A percentile compares a stretch with the other conserved stretches of the same genome.
These are phyloP conservation scores for Beverwykella pulmonaria DNA, from an alignment of 495 filamentous ascomycete species.

Conservation along the genomic window DNA sequence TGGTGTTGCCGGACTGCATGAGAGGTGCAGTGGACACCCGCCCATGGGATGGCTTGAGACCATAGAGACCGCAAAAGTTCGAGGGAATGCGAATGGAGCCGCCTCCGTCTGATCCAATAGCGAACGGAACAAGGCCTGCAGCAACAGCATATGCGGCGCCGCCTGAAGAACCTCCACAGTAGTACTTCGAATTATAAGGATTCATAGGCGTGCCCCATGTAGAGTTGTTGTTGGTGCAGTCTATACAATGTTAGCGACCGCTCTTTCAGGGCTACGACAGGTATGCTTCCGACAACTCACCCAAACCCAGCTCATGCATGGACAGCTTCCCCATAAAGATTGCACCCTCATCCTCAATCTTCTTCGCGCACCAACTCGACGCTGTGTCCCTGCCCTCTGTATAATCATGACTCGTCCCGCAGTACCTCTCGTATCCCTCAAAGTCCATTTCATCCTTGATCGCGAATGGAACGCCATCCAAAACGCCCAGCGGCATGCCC, in stretches of 20 bases:
- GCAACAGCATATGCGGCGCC: constrained; percentile 79
- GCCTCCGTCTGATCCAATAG: constrained; percentile 83
- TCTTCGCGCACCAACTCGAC: constrained; percentile 74
- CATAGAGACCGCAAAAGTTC: constrained; percentile 83
- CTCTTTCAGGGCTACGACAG: not conserved
- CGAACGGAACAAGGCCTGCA: constrained; percentile 77
- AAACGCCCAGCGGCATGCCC: constrained; percentile 62
- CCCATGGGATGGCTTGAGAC: constrained; percentile 81
- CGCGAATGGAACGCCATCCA: constrained; percentile 85
- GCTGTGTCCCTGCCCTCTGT: constrained; percentile 50
- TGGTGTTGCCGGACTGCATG: constrained; percentile 60
- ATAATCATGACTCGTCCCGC: constrained; percentile 54
- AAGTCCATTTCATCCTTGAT: constrained; percentile 86
- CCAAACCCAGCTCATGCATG: constrained; percentile 89
- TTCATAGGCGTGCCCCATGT: constrained; percentile 79
- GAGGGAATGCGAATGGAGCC: constrained; percentile 83
- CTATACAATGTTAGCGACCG: constrained; percentile 43
- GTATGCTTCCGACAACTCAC: constrained; percentile 45
- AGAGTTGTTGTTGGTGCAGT: constrained; percentile 83
- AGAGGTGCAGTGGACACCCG: constrained; percentile 69
- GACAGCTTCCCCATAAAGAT: constrained; percentile 82
- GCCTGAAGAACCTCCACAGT: constrained; percentile 86
- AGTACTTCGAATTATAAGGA: constrained; percentile 78
- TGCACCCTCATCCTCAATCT: constrained; percentile 76
- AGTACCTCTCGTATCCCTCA: constrained; percentile 67